phyloP scores from a whole-genome alignment of 768 basidiomycete genomes.

The Panaeolus cyanescens region DNA sequence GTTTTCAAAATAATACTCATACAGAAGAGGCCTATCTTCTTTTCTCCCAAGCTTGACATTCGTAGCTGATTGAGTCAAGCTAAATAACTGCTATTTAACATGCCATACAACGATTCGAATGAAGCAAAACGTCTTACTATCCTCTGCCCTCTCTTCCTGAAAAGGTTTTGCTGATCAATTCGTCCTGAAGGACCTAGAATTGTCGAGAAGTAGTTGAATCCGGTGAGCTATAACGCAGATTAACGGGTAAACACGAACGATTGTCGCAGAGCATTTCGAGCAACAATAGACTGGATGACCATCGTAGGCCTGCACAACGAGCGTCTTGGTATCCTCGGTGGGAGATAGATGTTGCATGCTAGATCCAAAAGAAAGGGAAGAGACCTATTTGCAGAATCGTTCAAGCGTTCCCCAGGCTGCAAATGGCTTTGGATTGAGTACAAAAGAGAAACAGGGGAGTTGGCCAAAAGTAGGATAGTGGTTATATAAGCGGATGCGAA shows the following conservation, averaged over 20 bases:
- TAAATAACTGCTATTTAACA: constrained; percentile 24
- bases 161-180: constrained; percentile 83
- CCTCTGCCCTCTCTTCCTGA: constrained; percentile 82
- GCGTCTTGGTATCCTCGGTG: constrained; percentile 48
- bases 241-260: constrained; percentile 46
- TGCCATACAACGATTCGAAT: background rate
- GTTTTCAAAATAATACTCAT: constrained; percentile 3
- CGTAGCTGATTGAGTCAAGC: constrained; percentile 75
- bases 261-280: constrained; percentile 65
- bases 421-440: constrained; percentile 3
- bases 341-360: constrained; percentile 18
- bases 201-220: background rate
- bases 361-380: background rate
- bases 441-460: background rate
- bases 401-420: no score
- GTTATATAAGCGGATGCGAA: background rate
- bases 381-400: no score
- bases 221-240: background rate
- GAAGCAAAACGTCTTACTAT: constrained; percentile 51
- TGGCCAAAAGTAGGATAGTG: background rate
- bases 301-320: constrained; percentile 62
- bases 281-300: constrained; percentile 74
- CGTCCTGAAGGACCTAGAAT: constrained; percentile 74
- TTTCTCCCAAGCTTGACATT: constrained; percentile 74
- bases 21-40: constrained; percentile 79